Base-by-base conservation (phyloP, 139 green algal genomes). In the Chlamydomonas sp. region DNA sequence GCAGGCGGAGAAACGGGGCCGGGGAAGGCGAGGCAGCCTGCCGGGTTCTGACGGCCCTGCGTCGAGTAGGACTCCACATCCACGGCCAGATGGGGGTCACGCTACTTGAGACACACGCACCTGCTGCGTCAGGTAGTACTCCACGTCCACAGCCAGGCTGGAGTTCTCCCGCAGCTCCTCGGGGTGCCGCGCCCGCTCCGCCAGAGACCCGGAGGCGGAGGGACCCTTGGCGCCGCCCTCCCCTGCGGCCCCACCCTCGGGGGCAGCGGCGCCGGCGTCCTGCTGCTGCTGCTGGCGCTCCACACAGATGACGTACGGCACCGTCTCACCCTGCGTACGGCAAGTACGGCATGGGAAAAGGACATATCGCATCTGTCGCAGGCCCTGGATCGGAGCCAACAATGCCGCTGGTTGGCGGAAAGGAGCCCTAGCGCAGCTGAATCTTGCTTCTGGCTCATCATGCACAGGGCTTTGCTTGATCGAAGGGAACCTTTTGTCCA, bases 221-320 rank as follows among this genome's bases (percentile, higher is more conserved):
- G 16, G 7, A 64, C 10, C 85, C 62, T 57, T 1, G 20, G 78
- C 31, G 14, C 79, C 5, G 0, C 10, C 57, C 5, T 82, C 63
- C 0, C 73, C 62, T 5, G 49, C 66, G 3, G 71, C 68, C 9
- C 72, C 76, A 31, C 64, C 68, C 3, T 59, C 49, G 63, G 87
- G 2, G 12, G 63, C 64, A 57, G 57, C 72, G 18, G 49, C 61
- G 4, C 63, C 72, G 15, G 68, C 67, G 16, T n/a, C 60, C 57
- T 77, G 84, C 75, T 63, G 82, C 72, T n/a, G 80, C 60, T 4
- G 72, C 49, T 59, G 67, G n/a, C 79, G 78, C 59, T 96, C 89
- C 9, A 96, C 83, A 92, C 96, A 99, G 83, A 99, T 99, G 79
- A 99, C 92, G 92, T 99, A 99, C 16, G 98, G 97, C 85, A 99